Evolutionary conservation across 2,329 filamentous ascomycete species (phyloP).

Genomic region (Verticillium nonalfalfae): DNA sequence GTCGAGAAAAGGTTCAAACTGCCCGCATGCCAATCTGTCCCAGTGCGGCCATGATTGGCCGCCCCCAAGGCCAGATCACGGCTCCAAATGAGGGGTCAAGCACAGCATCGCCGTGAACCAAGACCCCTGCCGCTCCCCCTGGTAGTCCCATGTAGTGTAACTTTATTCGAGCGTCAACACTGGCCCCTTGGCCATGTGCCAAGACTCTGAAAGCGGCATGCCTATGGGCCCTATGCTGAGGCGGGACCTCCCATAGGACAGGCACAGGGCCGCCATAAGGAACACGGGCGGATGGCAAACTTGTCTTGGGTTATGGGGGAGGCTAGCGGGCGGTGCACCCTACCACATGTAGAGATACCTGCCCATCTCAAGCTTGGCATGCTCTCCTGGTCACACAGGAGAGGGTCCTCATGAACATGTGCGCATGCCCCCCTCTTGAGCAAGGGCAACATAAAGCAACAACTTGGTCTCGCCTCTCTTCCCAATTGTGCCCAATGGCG

Average conservation of each 20-base stretch:
- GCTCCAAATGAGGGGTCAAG: not conserved
- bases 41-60: not conserved
- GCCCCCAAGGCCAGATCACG: not conserved
- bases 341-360: not conserved
- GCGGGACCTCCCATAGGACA: not conserved
- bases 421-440: not conserved
- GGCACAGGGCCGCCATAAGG: not conserved
- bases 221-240: not conserved
- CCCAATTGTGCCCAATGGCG: no score
- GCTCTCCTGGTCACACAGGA: not conserved
- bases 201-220: not conserved
- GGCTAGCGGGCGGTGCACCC: not conserved
- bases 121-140: not conserved
- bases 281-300: not conserved
- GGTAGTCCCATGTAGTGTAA: not conserved
- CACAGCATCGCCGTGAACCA: not conserved
- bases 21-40: not conserved
- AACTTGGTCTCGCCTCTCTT: not conserved
- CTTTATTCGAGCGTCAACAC: not conserved
- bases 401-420: not conserved
- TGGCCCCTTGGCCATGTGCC: not conserved
- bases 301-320: not conserved
- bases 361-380: not conserved
- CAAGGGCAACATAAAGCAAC: not conserved
- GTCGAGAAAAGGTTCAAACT: not conserved